Evolutionary conservation across 2,329 filamentous ascomycete species (phyloP).

Genomic region (Penicillium aurantiogriseum): DNA sequence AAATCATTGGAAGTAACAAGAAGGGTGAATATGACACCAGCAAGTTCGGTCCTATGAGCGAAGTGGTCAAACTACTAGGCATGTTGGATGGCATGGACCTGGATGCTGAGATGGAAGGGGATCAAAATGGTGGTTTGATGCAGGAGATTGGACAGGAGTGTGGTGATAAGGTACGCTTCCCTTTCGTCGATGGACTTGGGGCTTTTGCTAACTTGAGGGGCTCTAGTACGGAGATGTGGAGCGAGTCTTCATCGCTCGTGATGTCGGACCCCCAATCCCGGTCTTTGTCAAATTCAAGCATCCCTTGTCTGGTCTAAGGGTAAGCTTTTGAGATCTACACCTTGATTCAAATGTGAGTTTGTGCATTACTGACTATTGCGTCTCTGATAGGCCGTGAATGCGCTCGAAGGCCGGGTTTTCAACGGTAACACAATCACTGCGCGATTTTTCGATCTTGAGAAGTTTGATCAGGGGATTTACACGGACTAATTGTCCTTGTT

Average conservation of each 20-base stretch:
- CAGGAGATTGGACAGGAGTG: conserved; percentile 97
- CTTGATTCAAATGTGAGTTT: neutral
- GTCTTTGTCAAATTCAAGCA: conserved; percentile 96
- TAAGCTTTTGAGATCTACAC: conserved; percentile 48
- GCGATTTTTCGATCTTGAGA: conserved; percentile 76
- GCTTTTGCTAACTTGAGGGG: conserved; percentile 2
- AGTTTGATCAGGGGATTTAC: conserved; percentile 70
- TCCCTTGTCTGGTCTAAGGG: conserved; percentile 76
- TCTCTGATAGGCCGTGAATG: conserved; percentile 71
- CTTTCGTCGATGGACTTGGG: neutral
- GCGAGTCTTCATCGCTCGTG: conserved; percentile 70
- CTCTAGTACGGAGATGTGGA: conserved; percentile 76
- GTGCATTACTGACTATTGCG: conserved; percentile 3
- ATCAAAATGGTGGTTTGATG: conserved; percentile 63
- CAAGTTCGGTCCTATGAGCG: conserved; percentile 71
- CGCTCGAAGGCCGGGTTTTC: conserved; percentile 81
- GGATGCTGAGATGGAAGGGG: conserved; percentile 68
- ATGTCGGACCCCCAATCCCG: conserved; percentile 52
- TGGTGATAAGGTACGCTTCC: conserved; percentile 64
- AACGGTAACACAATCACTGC: conserved; percentile 83
- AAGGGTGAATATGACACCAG: conserved; percentile 49
- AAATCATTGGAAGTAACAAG: conserved; percentile 75
- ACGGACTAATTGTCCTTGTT: conserved; percentile 28
- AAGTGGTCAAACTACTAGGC: conserved; percentile 76
- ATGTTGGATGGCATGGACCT: conserved; percentile 88